Evolutionary conservation across 2,329 filamentous ascomycete genomes (phyloP), one percentile per base, ranked within the genome.

Genomic region (Mollisia scopiformis): DNA sequence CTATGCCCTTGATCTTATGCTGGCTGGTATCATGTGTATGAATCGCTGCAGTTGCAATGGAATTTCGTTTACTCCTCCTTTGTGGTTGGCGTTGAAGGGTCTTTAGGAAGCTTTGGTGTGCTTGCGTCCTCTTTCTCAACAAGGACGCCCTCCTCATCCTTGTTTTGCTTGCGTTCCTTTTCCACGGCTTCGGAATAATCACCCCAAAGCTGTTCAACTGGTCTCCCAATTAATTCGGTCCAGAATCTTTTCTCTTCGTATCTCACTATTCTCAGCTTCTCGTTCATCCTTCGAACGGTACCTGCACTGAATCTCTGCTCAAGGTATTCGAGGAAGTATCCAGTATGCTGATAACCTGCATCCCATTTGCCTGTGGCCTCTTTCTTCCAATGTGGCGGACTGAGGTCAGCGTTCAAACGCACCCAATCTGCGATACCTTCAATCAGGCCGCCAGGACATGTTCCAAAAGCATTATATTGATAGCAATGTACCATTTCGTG

Each of bases 401-500:
- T 85, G 28, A 96, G 82, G 0, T 83, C 84, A 53, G 88, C 88
- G 65, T 86, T 87, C 62, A 98, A 78, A 2, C 94, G 84, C 25
- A 98, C 93, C 85, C 92, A 98, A 76, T 98, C 95, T 21, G 94
- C 94, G 56, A 98, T 86, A 0, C 94, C 94, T 76, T 98, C 94
- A 58, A 96, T 88, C 50, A 98, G 76, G 0, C 95, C 95, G 0
- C 88, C 88, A 0, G 90, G 90, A 46, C 86, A 85, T 4, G 78
- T 78, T 1, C 80, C 82, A 21, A 69, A 78, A 1, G 82, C 89
- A 68, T 92, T 88, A 76, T 91, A 90, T 75, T 98, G 94, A 77
- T 90, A 96, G 77, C 93, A 97, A 78, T 98, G 95, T 14, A 98
- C 94, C 63, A 97, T 88, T 77, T 98, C 94, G 74, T 98, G 94